Evolutionary conservation across 1,284 basidiomycete species (phyloP), one percentile per base, ranked within the genome.

Genomic region (Naganishia sp.): DNA sequence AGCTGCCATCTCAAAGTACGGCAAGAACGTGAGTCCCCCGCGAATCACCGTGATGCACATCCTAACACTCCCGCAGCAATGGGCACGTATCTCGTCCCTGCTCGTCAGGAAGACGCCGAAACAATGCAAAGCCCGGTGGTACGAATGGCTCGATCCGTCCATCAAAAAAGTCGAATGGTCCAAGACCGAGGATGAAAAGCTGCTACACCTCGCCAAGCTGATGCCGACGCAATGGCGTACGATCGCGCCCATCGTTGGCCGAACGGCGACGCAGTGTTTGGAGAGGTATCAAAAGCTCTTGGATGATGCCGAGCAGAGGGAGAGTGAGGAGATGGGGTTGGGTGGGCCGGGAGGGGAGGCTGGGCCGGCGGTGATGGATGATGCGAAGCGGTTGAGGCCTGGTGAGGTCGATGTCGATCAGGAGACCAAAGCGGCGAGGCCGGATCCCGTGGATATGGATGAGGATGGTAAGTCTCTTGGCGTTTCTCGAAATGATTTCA

Each of bases 201-300:
- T 99, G 1, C 84, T 99, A 10, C 95, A 99, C 77, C 86, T 99
- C 13, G 96, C 96, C 51, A 99, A 98, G 81, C 84, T 99, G 63
- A 99, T 99, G 94, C 96, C 96, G 0, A 99, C 96, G 0, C 96
- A 99, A 84, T 99, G 96, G 96, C 89, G 96, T 25, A 98, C 96
- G 31, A 97, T 99, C 74, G 95, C 96, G 7, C 96, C 96, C 57
- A 95, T 98, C 70, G 96, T 99, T 63, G 96, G 96, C 28, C 86
- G 96, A n/a, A 99, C 96, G 0, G 96, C 96, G 0, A 97, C 92
- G 0, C 96, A 99, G 76, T 99, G 96, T 82, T 82, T 99, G 49
- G 96, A 99, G 78, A 88, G 96, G 35, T 99, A 99, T 79, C 96
- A 99, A 79, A 96, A 94, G 78, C 84, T 99, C 3, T 82, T 99